Percentiles rank a stretch among this genome's conserved stretches.
Conservation (phyloP, 140 eudicot genomes). For the Flaveria floridana region DNA sequence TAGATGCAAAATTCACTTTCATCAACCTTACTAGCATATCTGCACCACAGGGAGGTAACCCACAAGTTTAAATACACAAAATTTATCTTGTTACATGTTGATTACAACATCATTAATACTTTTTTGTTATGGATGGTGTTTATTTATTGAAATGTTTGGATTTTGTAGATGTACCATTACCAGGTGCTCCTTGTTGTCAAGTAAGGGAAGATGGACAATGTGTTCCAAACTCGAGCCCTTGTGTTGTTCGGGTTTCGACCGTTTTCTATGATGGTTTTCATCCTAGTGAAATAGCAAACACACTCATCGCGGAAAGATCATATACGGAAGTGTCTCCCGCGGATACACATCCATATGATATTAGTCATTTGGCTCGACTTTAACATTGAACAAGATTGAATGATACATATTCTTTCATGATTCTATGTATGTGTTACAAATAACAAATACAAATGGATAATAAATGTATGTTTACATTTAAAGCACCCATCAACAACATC, state of each 20-base stretch:
- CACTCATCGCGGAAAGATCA: constrained; percentile 23
- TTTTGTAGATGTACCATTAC: constrained; percentile 2
- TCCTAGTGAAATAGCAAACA: constrained; percentile 19
- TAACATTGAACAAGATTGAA: neutral
- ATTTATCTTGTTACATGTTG: neutral
- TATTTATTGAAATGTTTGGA: neutral
- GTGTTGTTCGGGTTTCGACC: constrained; percentile 11
- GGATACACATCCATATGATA: constrained; percentile 33
- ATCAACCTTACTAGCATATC: constrained; percentile 18
- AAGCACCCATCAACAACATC: neutral
- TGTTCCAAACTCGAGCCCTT: constrained; percentile 23
- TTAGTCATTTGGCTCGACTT: constrained; percentile 14
- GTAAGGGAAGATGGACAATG: constrained; percentile 29
- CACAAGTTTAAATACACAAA: neutral
- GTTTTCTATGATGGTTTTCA: constrained; percentile 37
- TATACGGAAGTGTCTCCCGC: constrained; percentile 24
- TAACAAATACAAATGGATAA: neutral
- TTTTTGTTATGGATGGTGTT: neutral
- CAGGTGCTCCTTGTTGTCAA: constrained; percentile 24
- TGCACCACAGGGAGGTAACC: neutral
- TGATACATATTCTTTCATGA: neutral
- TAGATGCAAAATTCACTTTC: constrained; percentile 31
- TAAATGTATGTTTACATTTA: neutral
- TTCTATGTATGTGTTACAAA: constrained; percentile 4
- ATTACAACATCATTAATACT: neutral